A percentile compares a stretch with the other conserved stretches of the same genome.
Conservation (phyloP, 2,329 filamentous ascomycete species). For the Alternaria sp. region DNA sequence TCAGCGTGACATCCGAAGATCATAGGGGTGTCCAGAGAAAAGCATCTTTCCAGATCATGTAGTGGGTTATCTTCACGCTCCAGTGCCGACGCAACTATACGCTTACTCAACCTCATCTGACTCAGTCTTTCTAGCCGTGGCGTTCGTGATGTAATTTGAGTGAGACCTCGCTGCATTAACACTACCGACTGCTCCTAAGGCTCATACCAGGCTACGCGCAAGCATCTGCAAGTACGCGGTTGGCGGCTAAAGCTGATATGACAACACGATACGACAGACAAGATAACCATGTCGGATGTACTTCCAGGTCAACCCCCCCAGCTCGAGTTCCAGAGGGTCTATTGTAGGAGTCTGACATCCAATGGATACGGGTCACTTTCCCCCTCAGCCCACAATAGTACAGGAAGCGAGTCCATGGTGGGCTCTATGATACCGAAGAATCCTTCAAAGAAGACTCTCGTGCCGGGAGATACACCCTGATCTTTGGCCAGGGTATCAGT, state of each 20-base stretch:
- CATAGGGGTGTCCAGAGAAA: background rate
- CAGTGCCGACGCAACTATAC: background rate
- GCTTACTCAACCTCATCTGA: background rate
- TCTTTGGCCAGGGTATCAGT: background rate
- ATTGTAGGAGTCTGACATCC: background rate
- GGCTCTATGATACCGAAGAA: background rate
- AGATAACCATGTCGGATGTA: background rate
- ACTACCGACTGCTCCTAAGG: background rate
- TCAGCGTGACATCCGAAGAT: background rate
- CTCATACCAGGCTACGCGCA: background rate
- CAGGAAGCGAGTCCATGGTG: background rate
- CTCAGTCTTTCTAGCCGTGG: background rate
- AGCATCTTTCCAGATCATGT: background rate
- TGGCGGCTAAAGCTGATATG: background rate
- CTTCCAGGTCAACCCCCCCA: background rate
- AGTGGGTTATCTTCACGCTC: background rate
- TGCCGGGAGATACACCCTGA: background rate
- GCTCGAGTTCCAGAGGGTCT: background rate
- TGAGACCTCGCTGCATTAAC: background rate
- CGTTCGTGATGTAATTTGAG: background rate
- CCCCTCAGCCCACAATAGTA: background rate
- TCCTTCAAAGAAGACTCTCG: background rate
- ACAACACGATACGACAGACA: rapidly evolving
- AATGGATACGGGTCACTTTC: background rate
- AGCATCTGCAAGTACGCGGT: rapidly evolving